Percentiles rank a stretch among this genome's conserved stretches.
Conservation (phyloP, 306 rosid genomes). For the Erythrophleum fordii region DNA sequence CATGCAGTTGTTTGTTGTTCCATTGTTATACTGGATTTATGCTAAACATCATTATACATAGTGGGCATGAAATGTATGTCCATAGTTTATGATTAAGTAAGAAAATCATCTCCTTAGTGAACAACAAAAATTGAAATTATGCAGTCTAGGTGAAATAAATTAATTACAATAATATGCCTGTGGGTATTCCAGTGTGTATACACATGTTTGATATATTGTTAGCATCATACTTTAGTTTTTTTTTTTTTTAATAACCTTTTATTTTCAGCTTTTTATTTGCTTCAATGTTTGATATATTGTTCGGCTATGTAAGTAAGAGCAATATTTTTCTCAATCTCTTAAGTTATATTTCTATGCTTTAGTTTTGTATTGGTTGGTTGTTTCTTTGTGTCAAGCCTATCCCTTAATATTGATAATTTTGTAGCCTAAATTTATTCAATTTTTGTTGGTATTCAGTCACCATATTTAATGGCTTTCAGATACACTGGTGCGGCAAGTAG, state of each 20-base stretch:
- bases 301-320: background rate
- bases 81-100: background rate
- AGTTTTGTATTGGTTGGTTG: background rate
- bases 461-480: conserved; percentile 56
- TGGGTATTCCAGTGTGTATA: background rate
- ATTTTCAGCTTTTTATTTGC: background rate
- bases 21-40: conserved; percentile 14
- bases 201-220: background rate
- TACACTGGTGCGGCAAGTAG: conserved; percentile 81
- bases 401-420: conserved; percentile 3
- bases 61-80: conserved; percentile 7
- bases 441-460: conserved; percentile 20
- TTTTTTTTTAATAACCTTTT: background rate
- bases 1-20: background rate
- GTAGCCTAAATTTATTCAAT: background rate
- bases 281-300: conserved; percentile 9
- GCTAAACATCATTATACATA: background rate
- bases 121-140: background rate
- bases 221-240: background rate
- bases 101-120: background rate
- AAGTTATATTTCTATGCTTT: conserved; percentile 8
- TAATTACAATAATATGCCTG: background rate
- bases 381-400: background rate
- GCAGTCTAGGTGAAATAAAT: background rate
- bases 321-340: conserved; percentile 20